Conservation (phyloP, 202 grass and related monocot genomes). For the Bolboschoenoplectus hybrid region DNA sequence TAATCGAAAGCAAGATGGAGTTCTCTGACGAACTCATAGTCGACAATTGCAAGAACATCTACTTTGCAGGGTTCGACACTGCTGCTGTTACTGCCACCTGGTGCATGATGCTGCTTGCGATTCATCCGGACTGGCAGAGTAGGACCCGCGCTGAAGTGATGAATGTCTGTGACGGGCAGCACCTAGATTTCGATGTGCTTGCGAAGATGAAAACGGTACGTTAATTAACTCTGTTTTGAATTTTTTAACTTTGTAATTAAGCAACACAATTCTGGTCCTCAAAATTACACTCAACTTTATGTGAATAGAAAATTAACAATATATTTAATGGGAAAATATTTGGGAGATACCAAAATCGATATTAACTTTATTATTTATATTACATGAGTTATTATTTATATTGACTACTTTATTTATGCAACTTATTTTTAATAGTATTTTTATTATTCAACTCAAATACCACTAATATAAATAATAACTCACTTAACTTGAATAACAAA, state of each 20-base stretch:
- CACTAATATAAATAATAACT: too few species aligned
- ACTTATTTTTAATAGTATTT: too few species aligned
- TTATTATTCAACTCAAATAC: too few species aligned
- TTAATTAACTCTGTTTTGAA: background rate
- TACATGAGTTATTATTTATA: too few species aligned
- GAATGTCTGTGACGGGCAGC: slow-evolving; percentile 17
- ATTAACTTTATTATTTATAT: too few species aligned
- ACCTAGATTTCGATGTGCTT: slow-evolving; percentile 48
- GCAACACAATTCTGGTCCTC: background rate
- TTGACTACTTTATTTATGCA: too few species aligned
- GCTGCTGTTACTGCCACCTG: slow-evolving; percentile 67
- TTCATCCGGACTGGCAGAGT: slow-evolving; percentile 75
- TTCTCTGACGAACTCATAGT: slow-evolving; percentile 67
- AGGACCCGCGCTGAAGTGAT: slow-evolving; percentile 58
- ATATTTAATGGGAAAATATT: too few species aligned
- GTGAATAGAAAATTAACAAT: too few species aligned
- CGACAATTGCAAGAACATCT: slow-evolving; percentile 96
- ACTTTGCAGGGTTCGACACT: slow-evolving; percentile 85
- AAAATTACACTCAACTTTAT: background rate
- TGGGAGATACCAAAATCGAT: too few species aligned
- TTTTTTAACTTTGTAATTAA: background rate
- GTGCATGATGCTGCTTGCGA: slow-evolving; percentile 81
- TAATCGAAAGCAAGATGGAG: slow-evolving; percentile 54
- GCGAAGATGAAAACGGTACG: slow-evolving; percentile 48
- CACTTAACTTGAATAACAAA: too few species aligned